Conservation (phyloP, 2,329 filamentous ascomycete genomes). For the Graphilbum fragrans region DNA sequence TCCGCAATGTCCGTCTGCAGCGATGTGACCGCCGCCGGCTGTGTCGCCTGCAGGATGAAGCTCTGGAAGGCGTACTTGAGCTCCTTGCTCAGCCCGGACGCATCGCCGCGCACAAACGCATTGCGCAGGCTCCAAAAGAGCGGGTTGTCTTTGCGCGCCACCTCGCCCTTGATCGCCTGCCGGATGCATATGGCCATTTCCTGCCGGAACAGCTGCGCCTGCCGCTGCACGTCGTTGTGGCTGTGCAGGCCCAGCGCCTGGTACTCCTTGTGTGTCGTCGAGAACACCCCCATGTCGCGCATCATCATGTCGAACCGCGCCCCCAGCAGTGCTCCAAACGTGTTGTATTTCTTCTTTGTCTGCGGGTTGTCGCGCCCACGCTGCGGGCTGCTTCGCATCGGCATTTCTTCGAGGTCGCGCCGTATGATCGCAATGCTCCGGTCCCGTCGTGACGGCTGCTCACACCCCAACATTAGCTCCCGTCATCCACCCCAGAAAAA, state of each 20-base stretch:
- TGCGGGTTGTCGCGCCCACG: not conserved
- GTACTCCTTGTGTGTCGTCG: conserved; percentile 15
- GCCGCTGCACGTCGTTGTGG: conserved; percentile 28
- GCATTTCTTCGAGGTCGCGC: not conserved
- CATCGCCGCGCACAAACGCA: conserved; percentile 43
- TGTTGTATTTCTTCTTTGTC: conserved; percentile 10
- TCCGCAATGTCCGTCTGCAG: conserved; percentile 59
- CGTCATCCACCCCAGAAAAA: too few species aligned
- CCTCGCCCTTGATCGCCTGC: conserved; percentile 25
- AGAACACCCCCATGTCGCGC: conserved; percentile 14
- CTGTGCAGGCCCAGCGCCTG: conserved; percentile 22
- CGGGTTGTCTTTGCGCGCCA: conserved; percentile 32
- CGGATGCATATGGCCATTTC: conserved; percentile 31
- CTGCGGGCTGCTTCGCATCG: not conserved
- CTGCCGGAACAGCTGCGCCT: conserved; percentile 32
- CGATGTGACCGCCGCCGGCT: conserved; percentile 41
- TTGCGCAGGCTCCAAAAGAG: conserved; percentile 46
- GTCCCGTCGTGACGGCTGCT: too few species aligned
- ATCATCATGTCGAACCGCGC: conserved; percentile 24
- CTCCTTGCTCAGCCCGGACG: conserved; percentile 38
- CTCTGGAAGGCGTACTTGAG: conserved; percentile 58
- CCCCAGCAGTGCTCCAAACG: conserved; percentile 16
- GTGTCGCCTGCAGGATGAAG: conserved; percentile 44
- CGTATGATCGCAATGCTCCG: too few species aligned
- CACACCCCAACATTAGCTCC: too few species aligned